A percentile compares a stretch with the other conserved stretches of the same genome.
phyloP scores from a whole-genome alignment of 1,284 basidiomycete species.

The Kwoniella shivajii region DNA sequence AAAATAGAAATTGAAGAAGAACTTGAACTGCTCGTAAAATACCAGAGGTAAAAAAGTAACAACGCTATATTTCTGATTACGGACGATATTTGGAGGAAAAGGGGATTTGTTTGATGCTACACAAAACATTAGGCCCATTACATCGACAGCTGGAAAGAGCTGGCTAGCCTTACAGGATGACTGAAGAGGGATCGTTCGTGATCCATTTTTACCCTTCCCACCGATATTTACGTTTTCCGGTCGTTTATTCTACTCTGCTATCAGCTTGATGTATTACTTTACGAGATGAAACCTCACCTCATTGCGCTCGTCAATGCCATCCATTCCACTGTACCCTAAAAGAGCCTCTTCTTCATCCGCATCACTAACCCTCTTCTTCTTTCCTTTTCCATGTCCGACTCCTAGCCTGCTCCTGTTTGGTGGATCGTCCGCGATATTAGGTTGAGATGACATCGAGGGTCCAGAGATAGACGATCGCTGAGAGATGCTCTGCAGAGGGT shows the following conservation, averaged over 20 bases:
- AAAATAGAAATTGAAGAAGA: slow-evolving; percentile 99
- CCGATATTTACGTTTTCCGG: neutral
- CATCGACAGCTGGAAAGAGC: neutral
- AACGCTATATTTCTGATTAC: slow-evolving; percentile 97
- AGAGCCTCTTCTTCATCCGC: slow-evolving; percentile 33
- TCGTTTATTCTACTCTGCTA: neutral
- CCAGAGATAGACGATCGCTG: slow-evolving; percentile 20
- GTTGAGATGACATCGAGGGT: slow-evolving; percentile 2
- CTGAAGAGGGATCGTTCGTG: slow-evolving; percentile 74
- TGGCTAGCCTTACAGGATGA: slow-evolving; percentile 64
- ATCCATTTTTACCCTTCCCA: slow-evolving; percentile 54
- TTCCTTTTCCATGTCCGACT: slow-evolving; percentile 14
- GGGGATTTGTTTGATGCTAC: slow-evolving; percentile 33
- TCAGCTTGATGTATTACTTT: neutral
- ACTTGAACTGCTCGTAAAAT: slow-evolving; percentile 99
- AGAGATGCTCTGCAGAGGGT: slow-evolving; percentile 23
- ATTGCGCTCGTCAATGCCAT: slow-evolving; percentile 10
- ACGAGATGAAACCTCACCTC: too few species aligned
- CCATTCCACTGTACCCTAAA: slow-evolving; percentile 20
- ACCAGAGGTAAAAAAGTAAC: slow-evolving; percentile 94
- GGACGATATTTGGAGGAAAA: slow-evolving; percentile 76
- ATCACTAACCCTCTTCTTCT: slow-evolving; percentile 43
- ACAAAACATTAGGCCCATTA: neutral
- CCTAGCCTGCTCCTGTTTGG: neutral
- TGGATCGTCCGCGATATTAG: neutral